Percentiles rank a stretch among this genome's conserved stretches.
Conservation (phyloP, 2,329 filamentous ascomycete species). For the Xylariaceae sp. region DNA sequence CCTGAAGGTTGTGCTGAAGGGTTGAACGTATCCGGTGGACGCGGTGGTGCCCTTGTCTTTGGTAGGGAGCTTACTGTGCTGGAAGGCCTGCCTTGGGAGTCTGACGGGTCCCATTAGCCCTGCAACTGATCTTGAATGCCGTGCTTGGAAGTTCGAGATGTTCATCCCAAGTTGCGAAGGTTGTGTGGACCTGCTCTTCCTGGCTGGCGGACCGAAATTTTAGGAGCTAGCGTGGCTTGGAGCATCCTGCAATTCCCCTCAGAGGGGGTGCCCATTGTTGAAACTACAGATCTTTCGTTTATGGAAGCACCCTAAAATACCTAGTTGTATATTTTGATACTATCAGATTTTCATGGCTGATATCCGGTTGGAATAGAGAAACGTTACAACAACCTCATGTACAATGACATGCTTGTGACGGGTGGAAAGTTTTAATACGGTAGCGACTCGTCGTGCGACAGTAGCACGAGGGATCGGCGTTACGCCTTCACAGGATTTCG, state of each 20-base stretch:
- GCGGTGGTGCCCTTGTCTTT: not conserved
- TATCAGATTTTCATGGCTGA: too few species aligned
- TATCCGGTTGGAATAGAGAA: too few species aligned
- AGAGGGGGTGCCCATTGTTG: not conserved
- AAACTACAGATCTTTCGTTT: too few species aligned
- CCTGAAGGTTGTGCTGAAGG: not conserved
- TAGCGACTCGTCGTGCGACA: not conserved
- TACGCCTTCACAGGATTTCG: not conserved
- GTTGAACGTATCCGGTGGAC: too few species aligned
- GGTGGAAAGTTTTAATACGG: too few species aligned
- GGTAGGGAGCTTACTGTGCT: not conserved
- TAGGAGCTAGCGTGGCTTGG: constrained; percentile 18
- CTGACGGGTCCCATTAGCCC: not conserved
- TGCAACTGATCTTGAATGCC: not conserved
- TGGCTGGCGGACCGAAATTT: constrained; percentile 19
- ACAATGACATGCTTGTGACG: too few species aligned
- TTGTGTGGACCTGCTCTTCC: constrained; percentile 22
- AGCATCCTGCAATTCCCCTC: constrained; percentile 19
- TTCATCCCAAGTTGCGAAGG: constrained; percentile 2
- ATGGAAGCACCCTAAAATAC: too few species aligned
- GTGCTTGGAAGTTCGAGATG: constrained; percentile 5
- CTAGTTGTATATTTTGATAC: too few species aligned
- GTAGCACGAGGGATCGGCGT: constrained; percentile 7
- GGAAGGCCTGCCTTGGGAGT: not conserved
- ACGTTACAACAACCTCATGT: too few species aligned